Base-by-base conservation (phyloP, 2,329 filamentous ascomycete species). In the Lachnellula suecica region DNA sequence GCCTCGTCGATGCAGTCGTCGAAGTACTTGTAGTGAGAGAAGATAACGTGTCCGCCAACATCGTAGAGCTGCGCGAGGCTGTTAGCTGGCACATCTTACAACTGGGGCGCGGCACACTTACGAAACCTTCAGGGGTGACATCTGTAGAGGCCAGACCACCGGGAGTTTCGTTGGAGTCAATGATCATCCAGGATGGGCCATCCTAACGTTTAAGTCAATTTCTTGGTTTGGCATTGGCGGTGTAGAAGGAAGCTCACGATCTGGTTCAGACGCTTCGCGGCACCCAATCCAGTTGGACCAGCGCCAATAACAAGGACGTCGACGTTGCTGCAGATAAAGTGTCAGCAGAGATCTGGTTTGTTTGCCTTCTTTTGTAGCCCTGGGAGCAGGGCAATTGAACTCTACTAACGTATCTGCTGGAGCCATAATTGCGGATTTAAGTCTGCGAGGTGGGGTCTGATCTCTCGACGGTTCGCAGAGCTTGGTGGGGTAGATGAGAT, bases 1-100 rank as follows among this genome's bases (percentile, higher is more conserved):
- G 94, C 94, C 81, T 99, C 94, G 72, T 97, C 84, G 71, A 99
- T 87, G 79, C 90, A 95, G 80, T 99, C 94, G 77, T 99, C 94
- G 73, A 99, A 99, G 85, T 99, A 99, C 79, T 97, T 97, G 88
- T 99, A 99, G 84, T 81, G 75, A 24, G 70, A 66, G 61, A 83
- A 78, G 35, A 79, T 70, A 52, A 83, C 71, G 44, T 68, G 75
- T 37, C 78, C 77, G 47, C 78, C 72, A 40, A 99, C 94, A 76
- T 99, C 94, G 83, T 97, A 99, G 67, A 99, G 84, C 93, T 96
- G 68, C 20, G 53, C 24, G 40, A 2, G 17, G 22, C 19, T 10
- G 56, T 63, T 46, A 63, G 65, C 29, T 34, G 34, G n/a, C 41
- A 19, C 25, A 45, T 10, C 13, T 44, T 53, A 15, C 24, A 38